These are phyloP conservation scores for Darksidea phi DNA, from an alignment of 495 filamentous ascomycete genomes.

Conservation along the genomic window DNA sequence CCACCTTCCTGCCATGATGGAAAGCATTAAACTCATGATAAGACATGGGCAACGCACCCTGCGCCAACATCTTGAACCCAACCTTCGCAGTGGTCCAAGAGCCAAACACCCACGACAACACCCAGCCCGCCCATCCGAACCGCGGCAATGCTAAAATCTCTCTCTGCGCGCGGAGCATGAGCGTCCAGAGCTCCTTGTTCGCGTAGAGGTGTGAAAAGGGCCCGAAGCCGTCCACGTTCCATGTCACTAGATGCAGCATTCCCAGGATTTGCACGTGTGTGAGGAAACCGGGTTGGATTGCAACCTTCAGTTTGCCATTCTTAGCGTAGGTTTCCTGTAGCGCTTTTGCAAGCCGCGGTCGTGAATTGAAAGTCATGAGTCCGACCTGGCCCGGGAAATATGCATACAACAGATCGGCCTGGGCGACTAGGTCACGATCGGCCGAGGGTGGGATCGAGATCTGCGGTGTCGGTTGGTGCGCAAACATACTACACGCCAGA, in stretches of 20 bases:
- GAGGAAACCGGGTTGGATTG: neutral
- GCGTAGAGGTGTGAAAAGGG: neutral
- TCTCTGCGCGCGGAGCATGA: neutral
- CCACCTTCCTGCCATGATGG: constrained; percentile 12
- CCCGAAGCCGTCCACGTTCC: neutral
- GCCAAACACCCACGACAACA: constrained; percentile 6
- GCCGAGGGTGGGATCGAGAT: neutral
- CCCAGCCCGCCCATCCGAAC: constrained; percentile 7
- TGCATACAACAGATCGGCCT: constrained; percentile 3
- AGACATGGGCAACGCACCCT: neutral
- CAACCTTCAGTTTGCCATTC: neutral
- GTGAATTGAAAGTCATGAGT: neutral
- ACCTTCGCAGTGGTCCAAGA: constrained; percentile 1
- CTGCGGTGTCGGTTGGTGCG: neutral
- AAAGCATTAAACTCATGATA: constrained; percentile 7
- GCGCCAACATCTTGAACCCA: neutral
- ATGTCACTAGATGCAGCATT: neutral
- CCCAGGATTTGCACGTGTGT: neutral
- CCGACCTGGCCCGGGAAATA: neutral
- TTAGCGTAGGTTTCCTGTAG: neutral
- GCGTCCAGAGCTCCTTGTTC: constrained; percentile 3
- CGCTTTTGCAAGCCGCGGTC: neutral
- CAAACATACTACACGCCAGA: neutral
- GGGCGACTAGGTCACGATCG: neutral
- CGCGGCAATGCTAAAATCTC: constrained; percentile 1